Base-by-base conservation (phyloP, 306 rosid species). In the Pachyrhizus erosus region DNA sequence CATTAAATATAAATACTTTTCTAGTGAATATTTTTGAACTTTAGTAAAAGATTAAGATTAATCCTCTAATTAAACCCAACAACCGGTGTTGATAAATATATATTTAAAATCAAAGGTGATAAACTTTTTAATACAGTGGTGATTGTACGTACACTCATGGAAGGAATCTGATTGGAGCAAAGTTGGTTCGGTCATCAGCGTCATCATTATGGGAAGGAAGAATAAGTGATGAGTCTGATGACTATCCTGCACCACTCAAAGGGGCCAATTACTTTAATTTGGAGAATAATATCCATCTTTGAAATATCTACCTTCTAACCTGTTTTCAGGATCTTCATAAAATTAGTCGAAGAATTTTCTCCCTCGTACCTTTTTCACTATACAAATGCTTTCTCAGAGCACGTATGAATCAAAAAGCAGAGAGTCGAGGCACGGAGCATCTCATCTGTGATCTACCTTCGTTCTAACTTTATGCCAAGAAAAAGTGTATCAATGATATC, bases 161-260 rank as follows among this genome's bases (percentile, higher is more conserved):
- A 73, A 70, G 60, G 78, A 86, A 83, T 75, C 20, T 75, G 57
- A 26, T 58, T 48, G 87, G 62, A 33, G 55, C 9, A 86, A 81
- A 82, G 27, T 9, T 15, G 46, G 73, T 34, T 33, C 4, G 72
- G 82, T 80, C 80, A 45, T 55, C 24, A 33, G 17, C 60, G 88
- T 75, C 52, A 88, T 79, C 33, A 88, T 81, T 67, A 65, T 76
- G 80, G 51, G 77, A 80, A 37, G 12, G 70, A 67, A 68, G 86
- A 76, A 73, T 45, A 81, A 52, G 70, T 66, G 48, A 37, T 76
- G 55, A 86, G 72, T 55, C 18, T 42, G 39, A 23, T 79, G 83
- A 72, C 76, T 23, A 73, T 73, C 75, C 80, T 80, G 80, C 87
- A 84, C 87, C 89, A 85, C 83, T 34, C 66, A 80, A 68, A 39